Evolutionary conservation across 2,329 filamentous ascomycete genomes (phyloP), one percentile per base, ranked within the genome.

Genomic region (Aspergillus luchuensis): DNA sequence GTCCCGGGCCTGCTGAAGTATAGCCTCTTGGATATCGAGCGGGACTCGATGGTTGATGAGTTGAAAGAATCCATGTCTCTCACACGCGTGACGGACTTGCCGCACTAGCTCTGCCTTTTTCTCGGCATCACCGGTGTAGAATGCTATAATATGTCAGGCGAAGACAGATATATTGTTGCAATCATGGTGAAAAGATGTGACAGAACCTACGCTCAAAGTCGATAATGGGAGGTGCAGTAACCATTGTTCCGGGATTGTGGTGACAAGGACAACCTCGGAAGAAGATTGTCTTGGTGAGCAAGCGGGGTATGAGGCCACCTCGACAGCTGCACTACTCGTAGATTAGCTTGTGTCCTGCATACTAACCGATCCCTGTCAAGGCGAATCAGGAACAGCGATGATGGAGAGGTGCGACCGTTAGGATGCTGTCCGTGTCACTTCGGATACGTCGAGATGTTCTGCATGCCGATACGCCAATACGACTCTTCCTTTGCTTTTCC

Each of bases 51-150:
- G 83, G 8, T 80, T 79, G 7, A 75, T 74, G 53, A 86, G 77
- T 65, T 84, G 82, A 71, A 85, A 84, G 71, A 85, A 85, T 4
- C 83, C 83, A 36, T 74, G 83, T 65, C 73, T 78, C 17, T 76
- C 69, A 63, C 80, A 82, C 53, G 79, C 79, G 30, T 72, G 65
- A 5, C 79, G 74, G 33, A 82, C 73, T 49, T 78, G 57, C 3
- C 30, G 41, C 11, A 60, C 23, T 11, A 60, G 50, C 2, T 19
- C 11, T 55, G 52, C 53, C 45, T 61, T 63, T 7, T 38, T 45
- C 13, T 13, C 21, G n/a, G 45, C 33, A 47, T 63, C 50, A 43
- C 21, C 11, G 15, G 33, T 23, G 38, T 57, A 55, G 53, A 43
- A 62, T 60, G 50, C 15, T 43, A 25, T 33, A 3, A 5, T 15